phyloP scores from a whole-genome alignment of 108 stramenopile species.

The Thalassiosira profunda region DNA sequence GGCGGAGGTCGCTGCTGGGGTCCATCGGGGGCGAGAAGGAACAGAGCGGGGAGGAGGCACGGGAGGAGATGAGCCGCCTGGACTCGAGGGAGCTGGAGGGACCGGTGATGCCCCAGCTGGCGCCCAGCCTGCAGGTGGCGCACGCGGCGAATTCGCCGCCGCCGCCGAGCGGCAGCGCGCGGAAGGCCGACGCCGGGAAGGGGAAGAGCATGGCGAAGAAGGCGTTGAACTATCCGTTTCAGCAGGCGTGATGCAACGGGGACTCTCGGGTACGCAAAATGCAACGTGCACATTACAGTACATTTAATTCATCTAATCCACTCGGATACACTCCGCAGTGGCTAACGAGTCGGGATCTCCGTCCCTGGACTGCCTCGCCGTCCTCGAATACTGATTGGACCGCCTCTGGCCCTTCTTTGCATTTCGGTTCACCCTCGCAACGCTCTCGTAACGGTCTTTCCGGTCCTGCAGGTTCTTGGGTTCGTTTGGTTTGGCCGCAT shows the following conservation, averaged over 20 bases:
- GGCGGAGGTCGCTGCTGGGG: no score
- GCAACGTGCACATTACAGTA: neutral
- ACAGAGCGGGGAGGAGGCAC: constrained; percentile 28
- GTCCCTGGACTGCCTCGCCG: neutral
- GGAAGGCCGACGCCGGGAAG: neutral
- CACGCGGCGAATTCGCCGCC: constrained; percentile 1
- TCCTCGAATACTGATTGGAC: neutral
- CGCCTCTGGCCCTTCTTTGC: neutral
- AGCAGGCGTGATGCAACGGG: constrained; percentile 5
- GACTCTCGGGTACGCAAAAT: neutral
- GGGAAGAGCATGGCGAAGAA: constrained; percentile 24
- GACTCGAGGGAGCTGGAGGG: constrained; percentile 19
- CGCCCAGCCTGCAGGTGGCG: constrained; percentile 19
- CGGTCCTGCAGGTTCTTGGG: no score
- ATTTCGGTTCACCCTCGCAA: constrained; percentile 23
- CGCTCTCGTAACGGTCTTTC: no score
- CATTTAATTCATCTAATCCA: constrained; percentile 18
- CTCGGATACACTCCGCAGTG: constrained; percentile 31
- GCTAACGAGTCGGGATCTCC: constrained; percentile 22
- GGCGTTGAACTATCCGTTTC: constrained; percentile 50
- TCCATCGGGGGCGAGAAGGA: no score
- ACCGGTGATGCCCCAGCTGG: constrained; percentile 32
- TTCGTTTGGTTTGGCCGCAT: no score
- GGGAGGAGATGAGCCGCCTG: constrained; percentile 46
- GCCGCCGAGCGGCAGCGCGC: neutral